A percentile compares a stretch with the other conserved stretches of the same genome.
phyloP scores from a whole-genome alignment of 768 basidiomycete genomes.

The Leucocoprinus sp. region DNA sequence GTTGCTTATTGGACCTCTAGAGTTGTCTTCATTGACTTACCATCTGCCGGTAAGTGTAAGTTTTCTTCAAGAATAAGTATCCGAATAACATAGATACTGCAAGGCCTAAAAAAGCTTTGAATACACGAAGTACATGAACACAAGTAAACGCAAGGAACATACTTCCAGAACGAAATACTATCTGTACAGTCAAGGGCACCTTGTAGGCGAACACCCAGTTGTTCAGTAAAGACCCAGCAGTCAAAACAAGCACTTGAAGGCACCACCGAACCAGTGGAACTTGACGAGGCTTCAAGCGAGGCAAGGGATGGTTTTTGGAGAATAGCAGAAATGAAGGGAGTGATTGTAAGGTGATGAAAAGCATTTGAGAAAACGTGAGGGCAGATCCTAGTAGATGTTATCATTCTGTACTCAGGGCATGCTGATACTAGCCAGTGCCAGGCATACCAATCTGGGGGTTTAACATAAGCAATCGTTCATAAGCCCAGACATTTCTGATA shows the following conservation, averaged over 20 bases:
- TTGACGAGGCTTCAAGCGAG: slow-evolving; percentile 53
- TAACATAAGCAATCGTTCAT: slow-evolving; percentile 64
- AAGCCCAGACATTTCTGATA: slow-evolving; percentile 68
- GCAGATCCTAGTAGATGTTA: slow-evolving; percentile 48
- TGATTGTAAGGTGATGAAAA: slow-evolving; percentile 64
- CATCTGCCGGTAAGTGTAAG: slow-evolving; percentile 53
- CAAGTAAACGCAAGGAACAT: slow-evolving; percentile 13
- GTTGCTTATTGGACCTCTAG: neutral
- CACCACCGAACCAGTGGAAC: slow-evolving; percentile 66
- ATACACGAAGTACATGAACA: neutral
- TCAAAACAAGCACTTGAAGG: slow-evolving; percentile 61
- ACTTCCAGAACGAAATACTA: slow-evolving; percentile 84
- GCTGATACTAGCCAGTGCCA: too few relatives aligned
- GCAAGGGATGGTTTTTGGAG: slow-evolving; percentile 25
- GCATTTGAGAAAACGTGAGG: slow-evolving; percentile 78
- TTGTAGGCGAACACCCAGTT: slow-evolving; percentile 75
- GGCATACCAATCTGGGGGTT: slow-evolving; percentile 63
- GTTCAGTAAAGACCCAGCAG: slow-evolving; percentile 63
- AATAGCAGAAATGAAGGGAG: slow-evolving; percentile 55
- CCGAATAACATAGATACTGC: slow-evolving; percentile 75
- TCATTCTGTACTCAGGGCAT: slow-evolving; percentile 2
- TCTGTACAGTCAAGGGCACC: slow-evolving; percentile 71
- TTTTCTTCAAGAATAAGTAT: slow-evolving; percentile 45
- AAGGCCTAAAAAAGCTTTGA: slow-evolving; percentile 38
- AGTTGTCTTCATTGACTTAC: slow-evolving; percentile 28